A percentile compares a stretch with the other conserved stretches of the same genome.
These are phyloP conservation scores for Neoconidiobolus thromboides DNA, from an alignment of 371 early-diverging fungal genomes.

Conservation along the genomic window DNA sequence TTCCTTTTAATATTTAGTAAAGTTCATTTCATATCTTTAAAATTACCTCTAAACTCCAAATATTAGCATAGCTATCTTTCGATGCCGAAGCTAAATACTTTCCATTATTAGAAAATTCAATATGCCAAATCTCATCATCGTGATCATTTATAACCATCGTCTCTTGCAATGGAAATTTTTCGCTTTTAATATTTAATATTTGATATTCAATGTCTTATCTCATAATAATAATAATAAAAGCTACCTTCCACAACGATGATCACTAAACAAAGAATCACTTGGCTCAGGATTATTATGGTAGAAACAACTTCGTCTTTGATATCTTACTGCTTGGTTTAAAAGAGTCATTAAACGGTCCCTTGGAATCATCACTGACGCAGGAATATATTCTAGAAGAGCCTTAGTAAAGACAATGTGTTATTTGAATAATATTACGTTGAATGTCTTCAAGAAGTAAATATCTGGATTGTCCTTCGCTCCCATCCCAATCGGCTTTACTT, in stretches of 20 bases:
- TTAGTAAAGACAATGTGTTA: neutral
- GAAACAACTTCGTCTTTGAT: conserved; percentile 56
- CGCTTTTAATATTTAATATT: neutral
- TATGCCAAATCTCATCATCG: conserved; percentile 87
- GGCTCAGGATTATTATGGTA: conserved; percentile 55
- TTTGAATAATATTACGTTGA: conserved; percentile 26
- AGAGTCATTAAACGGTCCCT: conserved; percentile 54
- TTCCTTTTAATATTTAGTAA: neutral
- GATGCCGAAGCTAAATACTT: conserved; percentile 74
- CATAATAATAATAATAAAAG: neutral
- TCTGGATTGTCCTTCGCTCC: conserved; percentile 48
- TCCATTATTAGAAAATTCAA: conserved; percentile 76
- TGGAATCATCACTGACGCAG: conserved; percentile 75
- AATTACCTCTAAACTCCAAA: conserved; percentile 44
- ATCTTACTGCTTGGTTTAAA: conserved; percentile 55
- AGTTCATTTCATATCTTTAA: neutral
- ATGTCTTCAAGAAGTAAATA: conserved; percentile 36
- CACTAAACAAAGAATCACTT: conserved; percentile 37
- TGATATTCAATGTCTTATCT: neutral
- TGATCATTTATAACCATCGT: conserved; percentile 51
- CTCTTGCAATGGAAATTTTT: conserved; percentile 27
- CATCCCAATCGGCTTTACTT: conserved; percentile 56
- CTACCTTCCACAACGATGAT: conserved; percentile 60
- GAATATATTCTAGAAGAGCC: conserved; percentile 35
- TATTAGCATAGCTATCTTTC: conserved; percentile 65